A percentile compares a stretch with the other conserved stretches of the same genome.
Conservation (phyloP, 2,329 filamentous ascomycete genomes). For the Cryphonectria radicalis region DNA sequence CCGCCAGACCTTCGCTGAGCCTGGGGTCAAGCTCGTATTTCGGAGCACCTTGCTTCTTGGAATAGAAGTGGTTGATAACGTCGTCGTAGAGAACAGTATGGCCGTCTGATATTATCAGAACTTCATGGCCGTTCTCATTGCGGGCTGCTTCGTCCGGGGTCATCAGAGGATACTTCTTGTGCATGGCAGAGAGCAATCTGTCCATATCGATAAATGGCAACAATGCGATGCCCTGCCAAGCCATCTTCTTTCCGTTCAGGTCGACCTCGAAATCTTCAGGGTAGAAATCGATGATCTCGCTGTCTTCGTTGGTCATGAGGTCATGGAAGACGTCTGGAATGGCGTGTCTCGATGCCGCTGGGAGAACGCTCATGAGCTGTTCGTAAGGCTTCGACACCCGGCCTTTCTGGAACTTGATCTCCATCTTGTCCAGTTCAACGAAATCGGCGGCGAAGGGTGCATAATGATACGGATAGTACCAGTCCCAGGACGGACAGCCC, state of each 20-base stretch:
- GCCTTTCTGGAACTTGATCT: conserved; percentile 82
- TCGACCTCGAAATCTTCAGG: conserved; percentile 93
- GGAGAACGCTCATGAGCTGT: conserved; percentile 96
- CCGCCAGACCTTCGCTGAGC: conserved; percentile 77
- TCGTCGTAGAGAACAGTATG: conserved; percentile 83
- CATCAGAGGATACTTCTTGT: conserved; percentile 78
- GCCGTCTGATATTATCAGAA: conserved; percentile 80
- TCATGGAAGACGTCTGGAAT: conserved; percentile 87
- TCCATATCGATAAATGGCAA: conserved; percentile 96
- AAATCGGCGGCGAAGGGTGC: conserved; percentile 97
- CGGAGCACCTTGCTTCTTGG: conserved; percentile 74
- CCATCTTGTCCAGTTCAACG: conserved; percentile 76
- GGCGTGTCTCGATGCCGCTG: conserved; percentile 88
- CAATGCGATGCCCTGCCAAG: conserved; percentile 94
- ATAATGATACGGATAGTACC: conserved; percentile 99
- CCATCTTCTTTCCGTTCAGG: conserved; percentile 96
- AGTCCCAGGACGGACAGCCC: conserved; percentile 97
- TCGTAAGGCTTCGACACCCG: conserved; percentile 90
- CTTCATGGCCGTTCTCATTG: conserved; percentile 80
- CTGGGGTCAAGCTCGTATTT: conserved; percentile 76
- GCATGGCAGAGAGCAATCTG: conserved; percentile 80
- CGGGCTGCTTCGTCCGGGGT: conserved; percentile 76
- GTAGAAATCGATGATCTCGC: conserved; percentile 96
- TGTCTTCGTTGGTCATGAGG: conserved; percentile 86
- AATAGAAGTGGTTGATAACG: conserved; percentile 84